These are phyloP conservation scores for Lepidium didymum DNA, from an alignment of 345 rosid species.

Conservation along the genomic window DNA sequence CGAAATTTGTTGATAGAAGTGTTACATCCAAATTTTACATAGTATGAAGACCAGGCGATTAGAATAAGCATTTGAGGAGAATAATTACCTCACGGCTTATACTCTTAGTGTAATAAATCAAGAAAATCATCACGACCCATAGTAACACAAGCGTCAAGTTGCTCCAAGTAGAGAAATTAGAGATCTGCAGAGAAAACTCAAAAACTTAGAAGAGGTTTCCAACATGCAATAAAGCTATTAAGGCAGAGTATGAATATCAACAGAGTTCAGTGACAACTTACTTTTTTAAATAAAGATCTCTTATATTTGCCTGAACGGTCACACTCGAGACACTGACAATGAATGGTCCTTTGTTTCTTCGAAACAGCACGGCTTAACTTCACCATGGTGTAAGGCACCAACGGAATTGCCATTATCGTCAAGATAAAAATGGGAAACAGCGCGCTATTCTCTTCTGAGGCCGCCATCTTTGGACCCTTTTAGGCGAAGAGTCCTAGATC, in stretches of 20 bases:
- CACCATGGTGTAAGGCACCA: conserved; percentile 77
- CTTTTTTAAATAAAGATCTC: conserved; percentile 76
- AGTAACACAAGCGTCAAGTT: conserved; percentile 80
- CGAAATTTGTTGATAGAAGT: not conserved
- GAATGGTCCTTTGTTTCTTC: conserved; percentile 59
- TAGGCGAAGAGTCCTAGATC: conserved; percentile 10
- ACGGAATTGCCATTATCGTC: conserved; percentile 90
- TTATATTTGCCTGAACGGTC: conserved; percentile 75
- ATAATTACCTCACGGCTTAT: conserved; percentile 71
- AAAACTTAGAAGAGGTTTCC: not conserved
- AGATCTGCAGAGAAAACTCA: conserved; percentile 51
- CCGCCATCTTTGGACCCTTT: conserved; percentile 57
- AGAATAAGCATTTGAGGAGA: not conserved
- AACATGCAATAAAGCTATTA: not conserved
- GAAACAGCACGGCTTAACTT: conserved; percentile 71
- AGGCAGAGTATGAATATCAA: not conserved
- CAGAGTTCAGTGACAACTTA: conserved; percentile 17
- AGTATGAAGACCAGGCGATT: not conserved
- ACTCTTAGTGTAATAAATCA: conserved; percentile 78
- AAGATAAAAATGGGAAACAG: conserved; percentile 93
- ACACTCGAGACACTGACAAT: conserved; percentile 84
- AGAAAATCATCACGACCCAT: conserved; percentile 82
- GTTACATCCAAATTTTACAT: not conserved
- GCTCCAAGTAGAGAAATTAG: conserved; percentile 87
- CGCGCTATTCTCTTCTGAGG: conserved; percentile 79